Evolutionary conservation across 2,329 filamentous ascomycete species (phyloP).

Genomic region (Boeremia lycopersici): DNA sequence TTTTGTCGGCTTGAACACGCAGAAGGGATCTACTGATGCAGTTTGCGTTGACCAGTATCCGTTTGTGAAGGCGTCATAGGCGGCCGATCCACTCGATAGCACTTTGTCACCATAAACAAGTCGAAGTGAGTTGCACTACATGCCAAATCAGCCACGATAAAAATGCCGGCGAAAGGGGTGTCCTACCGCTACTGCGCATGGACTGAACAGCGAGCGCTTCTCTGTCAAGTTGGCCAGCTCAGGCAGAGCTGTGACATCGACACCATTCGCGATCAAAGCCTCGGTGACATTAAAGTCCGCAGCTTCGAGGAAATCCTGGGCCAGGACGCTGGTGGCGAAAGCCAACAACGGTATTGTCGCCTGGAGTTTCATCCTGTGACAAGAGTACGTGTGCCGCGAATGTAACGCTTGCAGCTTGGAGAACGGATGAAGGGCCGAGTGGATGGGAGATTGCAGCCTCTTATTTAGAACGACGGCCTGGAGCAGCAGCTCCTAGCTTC

Average conservation of each 20-base stretch:
- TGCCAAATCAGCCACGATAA: neutral
- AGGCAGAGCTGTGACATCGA: slow-evolving; percentile 17
- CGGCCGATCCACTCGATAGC: slow-evolving; percentile 6
- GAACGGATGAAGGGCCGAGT: neutral
- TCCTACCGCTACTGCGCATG: slow-evolving; percentile 25
- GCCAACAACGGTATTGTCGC: neutral
- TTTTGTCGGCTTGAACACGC: slow-evolving; percentile 18
- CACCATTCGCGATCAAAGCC: slow-evolving; percentile 15
- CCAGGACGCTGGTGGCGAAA: neutral
- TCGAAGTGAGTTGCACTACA: slow-evolving; percentile 26
- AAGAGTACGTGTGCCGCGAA: no score
- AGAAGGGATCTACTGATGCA: slow-evolving; percentile 23
- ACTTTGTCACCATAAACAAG: slow-evolving; percentile 24
- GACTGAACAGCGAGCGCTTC: neutral
- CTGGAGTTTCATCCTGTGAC: neutral
- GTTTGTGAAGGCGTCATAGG: slow-evolving; percentile 11
- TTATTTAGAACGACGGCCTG: neutral
- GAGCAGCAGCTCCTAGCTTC: no score
- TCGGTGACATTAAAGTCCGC: slow-evolving; percentile 16
- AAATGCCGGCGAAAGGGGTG: neutral
- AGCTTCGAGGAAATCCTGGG: slow-evolving; percentile 11
- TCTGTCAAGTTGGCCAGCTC: slow-evolving; percentile 1
- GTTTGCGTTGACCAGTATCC: slow-evolving; percentile 33
- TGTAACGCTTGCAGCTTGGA: neutral
- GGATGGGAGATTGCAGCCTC: neutral